These are phyloP conservation scores for Neohortaea acidophila DNA, from an alignment of 495 filamentous ascomycete genomes.

Conservation along the genomic window DNA sequence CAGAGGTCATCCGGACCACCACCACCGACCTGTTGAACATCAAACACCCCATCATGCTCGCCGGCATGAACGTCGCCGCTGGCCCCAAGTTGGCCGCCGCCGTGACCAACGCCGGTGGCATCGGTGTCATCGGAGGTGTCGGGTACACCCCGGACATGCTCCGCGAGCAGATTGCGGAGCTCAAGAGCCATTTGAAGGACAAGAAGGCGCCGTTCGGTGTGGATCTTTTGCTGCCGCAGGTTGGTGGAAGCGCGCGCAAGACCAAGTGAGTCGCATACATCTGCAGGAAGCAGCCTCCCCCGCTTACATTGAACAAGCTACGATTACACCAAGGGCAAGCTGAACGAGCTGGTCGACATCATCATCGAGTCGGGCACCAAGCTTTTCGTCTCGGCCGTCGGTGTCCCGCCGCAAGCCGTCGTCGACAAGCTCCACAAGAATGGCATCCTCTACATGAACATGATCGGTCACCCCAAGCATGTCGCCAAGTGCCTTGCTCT, in stretches of 20 bases:
- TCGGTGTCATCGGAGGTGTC: constrained; percentile 92
- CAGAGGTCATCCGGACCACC: constrained; percentile 20
- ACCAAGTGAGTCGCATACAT: constrained; percentile 40
- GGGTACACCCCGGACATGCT: constrained; percentile 97
- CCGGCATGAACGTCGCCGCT: constrained; percentile 98
- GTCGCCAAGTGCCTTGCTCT: constrained; percentile 82
- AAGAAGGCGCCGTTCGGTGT: constrained; percentile 99
- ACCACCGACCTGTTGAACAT: constrained; percentile 86
- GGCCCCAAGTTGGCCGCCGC: constrained; percentile 94
- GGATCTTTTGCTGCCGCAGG: constrained; percentile 84
- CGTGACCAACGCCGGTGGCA: constrained; percentile 89
- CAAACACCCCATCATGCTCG: constrained; percentile 88
- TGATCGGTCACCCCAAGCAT: constrained; percentile 99
- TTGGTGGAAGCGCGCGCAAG: constrained; percentile 83
- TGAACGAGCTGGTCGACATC: constrained; percentile 76
- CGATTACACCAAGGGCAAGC: constrained; percentile 98
- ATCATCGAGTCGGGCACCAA: constrained; percentile 81
- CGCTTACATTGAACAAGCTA: constrained; percentile 43
- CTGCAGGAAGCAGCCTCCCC: background rate
- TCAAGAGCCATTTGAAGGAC: constrained; percentile 78
- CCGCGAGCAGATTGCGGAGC: constrained; percentile 79
- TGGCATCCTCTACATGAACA: constrained; percentile 97
- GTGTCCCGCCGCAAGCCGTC: constrained; percentile 74
- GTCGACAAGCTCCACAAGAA: constrained; percentile 77
- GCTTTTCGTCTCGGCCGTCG: constrained; percentile 93